A percentile compares a stretch with the other conserved stretches of the same genome.
Conservation (phyloP, 2,329 filamentous ascomycete genomes). For the Paraphaeosphaeria minitans region DNA sequence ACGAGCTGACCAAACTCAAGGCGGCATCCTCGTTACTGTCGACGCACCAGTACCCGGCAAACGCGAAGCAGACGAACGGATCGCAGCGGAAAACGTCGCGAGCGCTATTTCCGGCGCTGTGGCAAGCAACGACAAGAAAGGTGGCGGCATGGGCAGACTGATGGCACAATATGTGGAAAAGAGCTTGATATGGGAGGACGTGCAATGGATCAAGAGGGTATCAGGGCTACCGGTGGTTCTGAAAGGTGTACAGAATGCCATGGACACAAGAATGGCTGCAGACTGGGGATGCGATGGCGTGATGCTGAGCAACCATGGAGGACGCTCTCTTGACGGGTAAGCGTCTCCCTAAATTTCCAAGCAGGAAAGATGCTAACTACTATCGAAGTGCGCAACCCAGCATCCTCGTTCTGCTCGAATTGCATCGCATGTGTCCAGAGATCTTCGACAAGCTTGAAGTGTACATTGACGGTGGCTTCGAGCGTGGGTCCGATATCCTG, state of each 20-base stretch:
- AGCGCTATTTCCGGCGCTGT: conserved; percentile 58
- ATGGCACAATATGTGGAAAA: conserved; percentile 55
- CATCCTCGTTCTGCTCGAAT: conserved; percentile 65
- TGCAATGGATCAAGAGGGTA: conserved; percentile 40
- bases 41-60: conserved; percentile 33
- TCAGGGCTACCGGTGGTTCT: conserved; percentile 41
- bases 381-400: conserved; percentile 53
- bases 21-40: conserved; percentile 29
- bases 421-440: conserved; percentile 65
- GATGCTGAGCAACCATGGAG: conserved; percentile 57
- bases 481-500: conserved; percentile 69
- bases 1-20: conserved; percentile 11
- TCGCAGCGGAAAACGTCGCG: conserved; percentile 34
- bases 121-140: conserved; percentile 59
- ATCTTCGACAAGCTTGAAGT: conserved; percentile 66
- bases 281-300: conserved; percentile 53
- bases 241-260: conserved; percentile 47
- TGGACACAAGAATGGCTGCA: conserved; percentile 47
- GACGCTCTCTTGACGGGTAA: conserved; percentile 52
- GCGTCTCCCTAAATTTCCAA: neutral
- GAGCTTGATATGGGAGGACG: conserved; percentile 53
- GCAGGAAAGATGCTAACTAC: neutral
- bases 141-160: conserved; percentile 26
- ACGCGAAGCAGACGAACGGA: conserved; percentile 31
- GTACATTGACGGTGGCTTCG: conserved; percentile 68